Evolutionary conservation across 306 rosid genomes (phyloP).

Genomic region (Glycine latifolia): DNA sequence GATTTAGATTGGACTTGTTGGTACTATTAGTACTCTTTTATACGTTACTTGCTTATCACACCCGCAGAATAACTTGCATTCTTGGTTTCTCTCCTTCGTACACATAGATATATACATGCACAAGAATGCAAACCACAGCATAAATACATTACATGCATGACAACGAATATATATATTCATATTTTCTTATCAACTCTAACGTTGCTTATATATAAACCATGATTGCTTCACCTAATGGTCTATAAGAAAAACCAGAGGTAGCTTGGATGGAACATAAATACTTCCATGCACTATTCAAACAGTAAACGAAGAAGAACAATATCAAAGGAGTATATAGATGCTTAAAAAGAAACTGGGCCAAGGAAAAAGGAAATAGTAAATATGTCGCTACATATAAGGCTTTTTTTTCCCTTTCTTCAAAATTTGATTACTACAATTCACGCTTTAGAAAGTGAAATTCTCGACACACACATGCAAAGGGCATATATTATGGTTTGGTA

Average conservation of each 20-base stretch:
- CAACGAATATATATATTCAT: not conserved
- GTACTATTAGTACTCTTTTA: slow-evolving; percentile 44
- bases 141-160: slow-evolving; percentile 13
- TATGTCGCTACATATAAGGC: not conserved
- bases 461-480: not conserved
- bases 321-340: not conserved
- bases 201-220: not conserved
- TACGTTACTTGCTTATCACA: slow-evolving; percentile 43
- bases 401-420: not conserved
- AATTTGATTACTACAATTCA: not conserved
- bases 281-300: not conserved
- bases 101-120: slow-evolving; percentile 50
- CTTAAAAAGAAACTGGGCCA: not conserved
- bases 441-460: not conserved
- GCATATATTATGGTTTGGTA: not conserved
- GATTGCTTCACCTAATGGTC: not conserved
- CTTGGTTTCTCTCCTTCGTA: slow-evolving; percentile 42
- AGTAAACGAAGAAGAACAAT: not conserved
- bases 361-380: slow-evolving; percentile 8
- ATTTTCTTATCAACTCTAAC: not conserved
- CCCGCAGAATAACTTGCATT: slow-evolving; percentile 35
- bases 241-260: not conserved
- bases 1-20: slow-evolving; percentile 53
- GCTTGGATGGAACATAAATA: not conserved
- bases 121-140: slow-evolving; percentile 38